phyloP scores from a whole-genome alignment of 495 filamentous ascomycete genomes.

The Lasiosphaeris hirsuta region DNA sequence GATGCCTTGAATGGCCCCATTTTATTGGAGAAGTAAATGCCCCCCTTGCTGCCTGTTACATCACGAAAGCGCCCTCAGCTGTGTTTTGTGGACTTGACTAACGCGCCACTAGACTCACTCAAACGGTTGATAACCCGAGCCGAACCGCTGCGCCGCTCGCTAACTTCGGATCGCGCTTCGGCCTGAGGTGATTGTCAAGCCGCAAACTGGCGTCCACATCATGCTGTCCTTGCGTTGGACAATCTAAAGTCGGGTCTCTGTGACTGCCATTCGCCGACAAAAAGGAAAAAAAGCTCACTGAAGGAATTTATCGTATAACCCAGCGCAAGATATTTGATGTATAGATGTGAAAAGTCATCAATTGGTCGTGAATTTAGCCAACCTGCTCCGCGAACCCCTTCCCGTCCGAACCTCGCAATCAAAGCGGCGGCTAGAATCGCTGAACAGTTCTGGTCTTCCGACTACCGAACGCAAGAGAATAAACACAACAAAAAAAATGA shows the following conservation, averaged over 20 bases:
- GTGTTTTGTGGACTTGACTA: neutral
- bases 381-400: neutral
- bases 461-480: too few relatives aligned
- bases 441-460: neutral
- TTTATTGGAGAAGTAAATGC: slow-evolving; percentile 78
- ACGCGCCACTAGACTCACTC: slow-evolving; percentile 51
- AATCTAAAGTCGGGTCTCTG: too few relatives aligned
- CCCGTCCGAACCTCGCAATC: neutral
- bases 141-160: slow-evolving; percentile 59
- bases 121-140: slow-evolving; percentile 56
- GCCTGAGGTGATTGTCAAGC: slow-evolving; percentile 49
- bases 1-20: slow-evolving; percentile 81
- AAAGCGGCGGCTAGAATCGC: neutral
- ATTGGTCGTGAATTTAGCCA: slow-evolving; percentile 14
- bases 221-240: neutral
- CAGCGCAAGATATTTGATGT: neutral
- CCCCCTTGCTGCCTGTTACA: neutral
- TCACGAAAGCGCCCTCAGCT: neutral
- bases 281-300: neutral
- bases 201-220: neutral
- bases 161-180: slow-evolving; percentile 67
- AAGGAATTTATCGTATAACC: neutral
- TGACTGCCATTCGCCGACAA: too few relatives aligned
- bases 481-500: too few relatives aligned
- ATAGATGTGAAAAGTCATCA: slow-evolving; percentile 9